phyloP scores from a whole-genome alignment of 306 rosid species.

The Abrus pulchellus region DNA sequence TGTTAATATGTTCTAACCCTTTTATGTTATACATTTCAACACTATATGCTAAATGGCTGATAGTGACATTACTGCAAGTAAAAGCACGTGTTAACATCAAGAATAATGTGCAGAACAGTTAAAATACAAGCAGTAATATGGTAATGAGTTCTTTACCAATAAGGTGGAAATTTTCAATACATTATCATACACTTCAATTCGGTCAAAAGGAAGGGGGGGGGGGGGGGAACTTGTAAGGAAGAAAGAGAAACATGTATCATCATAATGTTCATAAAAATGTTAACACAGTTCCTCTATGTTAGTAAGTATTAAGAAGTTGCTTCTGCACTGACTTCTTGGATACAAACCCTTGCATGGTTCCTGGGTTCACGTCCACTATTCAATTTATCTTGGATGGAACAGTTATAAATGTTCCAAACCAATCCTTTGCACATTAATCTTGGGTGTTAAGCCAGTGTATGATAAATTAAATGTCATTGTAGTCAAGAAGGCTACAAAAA shows the following conservation, averaged over 20 bases:
- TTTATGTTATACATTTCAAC: background rate
- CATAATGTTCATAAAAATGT: slow-evolving; percentile 16
- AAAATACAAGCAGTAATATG: slow-evolving; percentile 2
- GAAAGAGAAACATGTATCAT: slow-evolving; percentile 10
- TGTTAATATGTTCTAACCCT: too few relatives aligned
- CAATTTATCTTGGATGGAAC: slow-evolving; percentile 30
- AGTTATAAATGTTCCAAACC: slow-evolving; percentile 28
- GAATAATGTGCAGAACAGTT: background rate
- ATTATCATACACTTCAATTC: background rate
- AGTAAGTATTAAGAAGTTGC: slow-evolving; percentile 40
- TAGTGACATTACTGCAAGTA: background rate
- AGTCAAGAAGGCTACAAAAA: slow-evolving; percentile 34
- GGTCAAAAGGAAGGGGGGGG: background rate
- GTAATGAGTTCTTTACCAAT: slow-evolving; percentile 15
- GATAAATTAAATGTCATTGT: slow-evolving; percentile 25
- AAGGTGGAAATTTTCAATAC: background rate
- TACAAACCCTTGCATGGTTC: slow-evolving; percentile 36
- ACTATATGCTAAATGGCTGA: background rate
- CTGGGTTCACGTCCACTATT: slow-evolving; percentile 19
- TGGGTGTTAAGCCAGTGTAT: slow-evolving; percentile 18
- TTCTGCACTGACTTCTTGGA: slow-evolving; percentile 30
- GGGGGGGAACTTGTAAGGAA: background rate
- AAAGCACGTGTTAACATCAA: background rate
- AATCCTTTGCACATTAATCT: slow-evolving; percentile 10
- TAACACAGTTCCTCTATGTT: slow-evolving; percentile 22